Conservation (phyloP, 805 yeast species). For the Yamadazyma laniorum region DNA sequence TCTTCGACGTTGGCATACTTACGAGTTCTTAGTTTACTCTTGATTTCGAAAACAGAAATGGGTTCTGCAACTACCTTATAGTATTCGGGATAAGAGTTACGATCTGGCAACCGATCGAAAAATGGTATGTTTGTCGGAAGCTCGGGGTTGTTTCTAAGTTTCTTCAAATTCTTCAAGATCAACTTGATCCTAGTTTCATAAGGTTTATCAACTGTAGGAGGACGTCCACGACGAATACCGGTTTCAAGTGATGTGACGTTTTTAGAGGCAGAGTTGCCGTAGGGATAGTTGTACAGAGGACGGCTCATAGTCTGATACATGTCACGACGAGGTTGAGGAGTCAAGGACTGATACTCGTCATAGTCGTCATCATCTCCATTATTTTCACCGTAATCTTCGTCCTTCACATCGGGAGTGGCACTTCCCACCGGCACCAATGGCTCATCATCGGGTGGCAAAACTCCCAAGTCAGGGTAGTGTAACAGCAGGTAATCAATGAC, state of each 20-base stretch:
- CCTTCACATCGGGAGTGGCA: slow-evolving; percentile 5
- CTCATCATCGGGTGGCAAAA: slow-evolving; percentile 51
- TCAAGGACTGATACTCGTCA: slow-evolving; percentile 13
- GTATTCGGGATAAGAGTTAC: slow-evolving; percentile 52
- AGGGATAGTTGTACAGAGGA: background rate
- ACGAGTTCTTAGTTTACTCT: slow-evolving; percentile 81
- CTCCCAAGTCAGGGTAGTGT: slow-evolving; percentile 65
- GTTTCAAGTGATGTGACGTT: slow-evolving; percentile 19
- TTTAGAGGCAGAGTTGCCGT: background rate
- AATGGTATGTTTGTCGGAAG: slow-evolving; percentile 49
- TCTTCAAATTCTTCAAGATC: slow-evolving; percentile 76
- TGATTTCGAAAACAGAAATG: slow-evolving; percentile 67
- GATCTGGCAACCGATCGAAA: slow-evolving; percentile 83
- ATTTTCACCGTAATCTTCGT: slow-evolving; percentile 16
- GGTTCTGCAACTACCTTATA: slow-evolving; percentile 56
- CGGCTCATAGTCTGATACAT: background rate
- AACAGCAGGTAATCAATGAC: slow-evolving; percentile 36
- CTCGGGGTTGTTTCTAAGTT: slow-evolving; percentile 54
- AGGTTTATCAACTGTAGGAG: slow-evolving; percentile 87
- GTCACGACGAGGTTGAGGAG: slow-evolving; percentile 11
- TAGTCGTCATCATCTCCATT: slow-evolving; percentile 19
- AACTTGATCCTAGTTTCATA: slow-evolving; percentile 90
- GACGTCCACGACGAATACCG: slow-evolving; percentile 80
- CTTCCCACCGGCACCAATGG: slow-evolving; percentile 1
- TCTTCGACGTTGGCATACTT: slow-evolving; percentile 73